Conservation (phyloP, 768 basidiomycete species). For the Mycena olivaceomarginata region DNA sequence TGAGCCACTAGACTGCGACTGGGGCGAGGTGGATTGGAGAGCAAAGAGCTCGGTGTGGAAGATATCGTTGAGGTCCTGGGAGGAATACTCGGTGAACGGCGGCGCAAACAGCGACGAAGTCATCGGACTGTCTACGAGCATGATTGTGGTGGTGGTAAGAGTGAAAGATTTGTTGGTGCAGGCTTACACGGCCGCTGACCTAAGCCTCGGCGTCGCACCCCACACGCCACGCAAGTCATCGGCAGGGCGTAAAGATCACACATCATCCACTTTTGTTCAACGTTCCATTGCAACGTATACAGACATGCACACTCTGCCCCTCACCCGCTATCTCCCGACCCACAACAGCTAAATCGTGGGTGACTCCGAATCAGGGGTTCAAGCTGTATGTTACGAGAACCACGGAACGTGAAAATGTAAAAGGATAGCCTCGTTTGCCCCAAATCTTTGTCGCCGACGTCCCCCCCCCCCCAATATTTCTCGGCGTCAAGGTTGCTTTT, state of each 20-base stretch:
- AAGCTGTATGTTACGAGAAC: too few species aligned
- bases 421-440: too few species aligned
- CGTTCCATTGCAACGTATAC: not conserved
- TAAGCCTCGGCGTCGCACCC: not conserved
- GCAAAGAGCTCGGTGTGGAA: constrained; percentile 79
- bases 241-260: not conserved
- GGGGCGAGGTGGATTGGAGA: constrained; percentile 45
- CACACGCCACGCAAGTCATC: not conserved
- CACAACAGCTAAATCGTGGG: too few species aligned
- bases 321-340: too few species aligned
- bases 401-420: too few species aligned
- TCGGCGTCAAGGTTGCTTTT: too few species aligned
- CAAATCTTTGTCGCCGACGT: too few species aligned
- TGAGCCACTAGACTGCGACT: constrained; percentile 62
- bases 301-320: too few species aligned
- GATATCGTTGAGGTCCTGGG: constrained; percentile 74
- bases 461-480: too few species aligned
- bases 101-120: constrained; percentile 47
- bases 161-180: not conserved
- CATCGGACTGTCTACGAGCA: constrained; percentile 66
- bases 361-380: too few species aligned
- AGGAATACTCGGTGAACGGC: constrained; percentile 41
- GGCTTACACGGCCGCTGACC: not conserved
- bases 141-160: constrained; percentile 38
- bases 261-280: not conserved